Base-by-base conservation (phyloP, 768 basidiomycete genomes). In the Lactarius sp. region DNA sequence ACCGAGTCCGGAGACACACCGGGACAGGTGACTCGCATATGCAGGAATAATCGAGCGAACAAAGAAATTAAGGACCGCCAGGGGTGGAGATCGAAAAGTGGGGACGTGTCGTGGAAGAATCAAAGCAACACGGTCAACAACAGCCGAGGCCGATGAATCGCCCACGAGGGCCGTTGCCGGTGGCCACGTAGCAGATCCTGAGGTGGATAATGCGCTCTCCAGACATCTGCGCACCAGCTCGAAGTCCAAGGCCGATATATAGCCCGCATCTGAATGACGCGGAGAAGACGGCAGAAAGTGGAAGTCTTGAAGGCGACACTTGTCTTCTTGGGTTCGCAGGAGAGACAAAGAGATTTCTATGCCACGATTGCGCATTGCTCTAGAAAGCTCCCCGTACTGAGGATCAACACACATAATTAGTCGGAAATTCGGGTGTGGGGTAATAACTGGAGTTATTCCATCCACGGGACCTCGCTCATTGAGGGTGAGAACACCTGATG, bases 281-380 rank as follows among this genome's bases (percentile, higher is more conserved):
- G 14, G 34, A 2, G 27, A 12, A 13, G 53, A 27, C 20, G 68
- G 66, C 20, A 67, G 33, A 47, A 56, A 60, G 31, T 61, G 52
- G 47, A 64, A 55, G 6, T 59, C 49, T 59, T 50, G 66, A 46
- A 69, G 52, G 16, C 66, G 57, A 20, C 41, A 13, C 7, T 53
- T 5, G 41, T 69, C 68, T 49, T 69, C 66, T 10, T 52, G 34
- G 44, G n/a, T 64, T 44, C 52, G 56, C 31, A 37, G 49, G 13
- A n/a, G 62, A 56, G 10, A 79, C 59, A 59, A 94, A 69, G 34
- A 82, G 52, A 98, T 81, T 74, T 99, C 97, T 41, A 97, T 78
- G 18, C 96, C 96, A 61, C 97, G 85, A 75, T 99, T 99, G 31
- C 97, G 88, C 97, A 99, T 99, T 2, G 97, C 97, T 42, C 97